Evolutionary conservation across 169 alveolate genomes (phyloP).

Genomic region (Ichthyophthirius multifiliis): DNA sequence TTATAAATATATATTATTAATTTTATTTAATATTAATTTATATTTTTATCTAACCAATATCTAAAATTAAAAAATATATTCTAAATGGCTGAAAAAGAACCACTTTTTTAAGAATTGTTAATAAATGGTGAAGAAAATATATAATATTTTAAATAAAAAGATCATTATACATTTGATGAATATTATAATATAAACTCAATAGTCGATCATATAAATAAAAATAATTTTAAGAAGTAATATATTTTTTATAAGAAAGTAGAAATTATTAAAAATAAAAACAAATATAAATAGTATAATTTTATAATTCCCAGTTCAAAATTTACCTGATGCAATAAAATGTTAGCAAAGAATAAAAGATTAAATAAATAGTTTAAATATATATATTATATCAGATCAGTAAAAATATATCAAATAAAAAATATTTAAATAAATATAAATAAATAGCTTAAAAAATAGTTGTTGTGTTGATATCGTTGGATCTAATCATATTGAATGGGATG

Average conservation of each 20-base stretch:
- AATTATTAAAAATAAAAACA: neutral
- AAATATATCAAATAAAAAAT: neutral
- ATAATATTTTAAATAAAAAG: neutral
- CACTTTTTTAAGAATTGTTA: neutral
- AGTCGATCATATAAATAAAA: neutral
- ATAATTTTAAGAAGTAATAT: neutral
- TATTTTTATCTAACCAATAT: no score
- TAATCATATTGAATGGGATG: conserved; percentile 6
- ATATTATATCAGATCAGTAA: conserved; percentile 5
- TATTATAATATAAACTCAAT: neutral
- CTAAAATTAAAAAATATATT: no score
- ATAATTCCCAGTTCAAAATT: neutral
- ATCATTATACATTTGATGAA: neutral
- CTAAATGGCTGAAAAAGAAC: conserved; percentile 10
- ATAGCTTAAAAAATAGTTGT: conserved; percentile 12
- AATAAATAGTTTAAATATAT: neutral
- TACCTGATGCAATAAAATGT: neutral
- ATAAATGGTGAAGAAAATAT: neutral
- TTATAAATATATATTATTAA: no score
- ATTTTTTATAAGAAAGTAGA: neutral
- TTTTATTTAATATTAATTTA: no score
- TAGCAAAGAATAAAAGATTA: neutral
- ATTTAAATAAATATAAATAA: neutral
- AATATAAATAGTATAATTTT: neutral
- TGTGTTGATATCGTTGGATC: conserved; percentile 43